Base-by-base conservation (phyloP, 2,329 filamentous ascomycete genomes). In the Fusarium mundagurra region DNA sequence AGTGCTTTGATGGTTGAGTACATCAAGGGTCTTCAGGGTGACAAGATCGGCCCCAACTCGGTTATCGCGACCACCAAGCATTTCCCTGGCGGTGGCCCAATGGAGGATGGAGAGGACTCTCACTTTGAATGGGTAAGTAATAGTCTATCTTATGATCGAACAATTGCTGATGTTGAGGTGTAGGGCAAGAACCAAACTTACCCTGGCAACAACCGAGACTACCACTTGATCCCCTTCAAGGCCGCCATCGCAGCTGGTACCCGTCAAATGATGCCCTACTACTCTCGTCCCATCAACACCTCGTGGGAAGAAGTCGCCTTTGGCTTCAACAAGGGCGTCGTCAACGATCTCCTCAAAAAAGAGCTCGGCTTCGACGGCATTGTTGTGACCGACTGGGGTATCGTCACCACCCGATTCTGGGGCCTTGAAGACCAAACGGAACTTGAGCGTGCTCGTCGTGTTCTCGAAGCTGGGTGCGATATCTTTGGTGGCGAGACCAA, bases 231-330 rank as follows among this genome's bases (percentile, higher is more conserved):
- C 24, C 86, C 86, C 2, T 88, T 88, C 81, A 85, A 82, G 51
- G 86, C 85, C 1, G 86, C 86, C 14, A 86, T 88, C 43, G 84
- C 82, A 4, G 86, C 85, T 5, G 86, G 86, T 22, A 83, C 86
- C 0, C 77, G 86, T 5, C 86, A 88, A 68, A 88, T 88, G 62
- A 88, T 88, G 86, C 86, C 85, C 0, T 87, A 86, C 76, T 87
- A 87, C 73, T 86, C 85, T 0, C 81, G 84, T 2, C 86, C 87
- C 0, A 83, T 88, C 24, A 85, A 83, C 4, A 85, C 84, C 2
- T 76, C 85, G 31, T 86, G 83, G 60, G 85, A 87, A 73, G 77
- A 84, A 18, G 85, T 88, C 13, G 87, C 83, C 0, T 87, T 88
- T 72, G 83, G 83, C 0, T 88, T 89, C 79, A 88, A 88, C 80